Conservation (phyloP, 352 stramenopile species). For the Plasmopara viticola region DNA sequence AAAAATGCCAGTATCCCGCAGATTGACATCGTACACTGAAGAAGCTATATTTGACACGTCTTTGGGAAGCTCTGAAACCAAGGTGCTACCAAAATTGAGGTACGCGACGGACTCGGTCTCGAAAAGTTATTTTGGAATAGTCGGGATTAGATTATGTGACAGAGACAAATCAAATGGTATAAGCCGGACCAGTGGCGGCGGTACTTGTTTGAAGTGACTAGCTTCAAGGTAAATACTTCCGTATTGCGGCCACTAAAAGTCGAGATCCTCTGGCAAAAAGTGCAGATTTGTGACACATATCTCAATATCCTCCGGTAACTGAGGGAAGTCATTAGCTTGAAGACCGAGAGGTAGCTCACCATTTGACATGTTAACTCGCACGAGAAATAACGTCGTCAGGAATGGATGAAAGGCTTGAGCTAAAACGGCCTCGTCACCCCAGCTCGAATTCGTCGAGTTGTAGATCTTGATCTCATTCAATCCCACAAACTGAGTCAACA, state of each 20-base stretch:
- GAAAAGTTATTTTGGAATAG: constrained; percentile 15
- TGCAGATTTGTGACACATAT: constrained; percentile 31
- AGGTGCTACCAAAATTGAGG: constrained; percentile 20
- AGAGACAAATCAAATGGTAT: constrained; percentile 8
- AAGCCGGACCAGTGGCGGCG: constrained; percentile 9
- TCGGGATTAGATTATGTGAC: too few relatives aligned
- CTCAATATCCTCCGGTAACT: constrained; percentile 23
- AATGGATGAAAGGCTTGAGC: neutral
- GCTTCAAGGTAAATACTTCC: constrained; percentile 22
- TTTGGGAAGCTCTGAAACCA: constrained; percentile 17
- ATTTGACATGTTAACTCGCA: neutral
- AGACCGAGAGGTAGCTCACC: constrained; percentile 2
- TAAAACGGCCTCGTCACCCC: neutral
- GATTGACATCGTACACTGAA: constrained; percentile 23
- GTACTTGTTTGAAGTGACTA: constrained; percentile 12
- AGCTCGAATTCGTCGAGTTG: neutral
- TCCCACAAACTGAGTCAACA: too few relatives aligned
- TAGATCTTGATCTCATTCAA: neutral
- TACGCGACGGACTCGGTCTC: constrained; percentile 23
- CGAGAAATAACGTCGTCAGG: neutral
- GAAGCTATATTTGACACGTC: constrained; percentile 10
- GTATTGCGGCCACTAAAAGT: constrained; percentile 31
- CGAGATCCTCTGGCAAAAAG: constrained; percentile 29
- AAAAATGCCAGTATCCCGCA: constrained; percentile 25
- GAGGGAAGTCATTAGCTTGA: constrained; percentile 9